Conservation (phyloP, 176 grass and related monocot genomes). For the barley (Hordeum vulgare) region MorexV3_pseudomolecules_assembly NC_058519.1:652153365-652153864, state of each 20-base stretch:
- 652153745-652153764: not conserved
- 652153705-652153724: not conserved
- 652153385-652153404: not conserved
- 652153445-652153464: not conserved
- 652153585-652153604: not conserved
- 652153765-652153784: not conserved
- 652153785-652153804: not conserved
- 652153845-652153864: not conserved
- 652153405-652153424: not conserved
- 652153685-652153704: not conserved
- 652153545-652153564: not conserved
- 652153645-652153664: not conserved
- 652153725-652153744: not conserved
- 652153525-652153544: not conserved
- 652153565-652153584: not conserved
- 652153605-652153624: not conserved
- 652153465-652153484: not conserved
- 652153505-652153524: not conserved
- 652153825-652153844: not conserved
- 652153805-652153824: not conserved
- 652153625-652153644: not conserved
- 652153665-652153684: not conserved
- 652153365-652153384: not conserved
- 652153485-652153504: not conserved
- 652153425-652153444: not conserved